phyloP scores from a whole-genome alignment of 2,329 filamentous ascomycete genomes.

The Phoma sp. region DNA sequence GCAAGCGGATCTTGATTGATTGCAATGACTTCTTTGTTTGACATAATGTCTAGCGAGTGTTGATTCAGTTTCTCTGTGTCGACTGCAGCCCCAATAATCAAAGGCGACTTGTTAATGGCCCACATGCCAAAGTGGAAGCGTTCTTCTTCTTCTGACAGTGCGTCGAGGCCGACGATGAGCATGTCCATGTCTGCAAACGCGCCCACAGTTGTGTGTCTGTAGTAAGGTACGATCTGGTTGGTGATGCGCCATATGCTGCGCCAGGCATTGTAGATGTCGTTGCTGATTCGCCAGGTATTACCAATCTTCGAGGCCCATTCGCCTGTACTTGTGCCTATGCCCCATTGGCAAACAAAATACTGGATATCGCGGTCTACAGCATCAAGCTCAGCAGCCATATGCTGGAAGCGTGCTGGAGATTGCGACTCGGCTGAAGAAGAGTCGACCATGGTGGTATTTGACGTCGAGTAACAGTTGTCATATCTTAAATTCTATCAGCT shows the following conservation, averaged over 20 bases:
- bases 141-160: constrained; percentile 47
- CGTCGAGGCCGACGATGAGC: constrained; percentile 51
- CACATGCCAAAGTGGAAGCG: constrained; percentile 55
- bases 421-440: constrained; percentile 34
- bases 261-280: constrained; percentile 46
- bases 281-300: constrained; percentile 46
- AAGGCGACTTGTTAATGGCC: constrained; percentile 55
- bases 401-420: constrained; percentile 37
- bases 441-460: constrained; percentile 46
- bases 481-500: constrained; percentile 37
- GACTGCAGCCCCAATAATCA: constrained; percentile 52
- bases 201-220: constrained; percentile 33
- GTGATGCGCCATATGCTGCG: constrained; percentile 44
- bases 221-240: constrained; percentile 41
- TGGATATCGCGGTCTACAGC: constrained; percentile 41
- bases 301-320: constrained; percentile 43
- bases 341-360: constrained; percentile 49
- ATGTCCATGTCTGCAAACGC: constrained; percentile 52
- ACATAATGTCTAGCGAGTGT: constrained; percentile 38
- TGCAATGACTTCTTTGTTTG: constrained; percentile 61
- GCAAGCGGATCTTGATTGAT: constrained; percentile 64
- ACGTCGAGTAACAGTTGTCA: constrained; percentile 40
- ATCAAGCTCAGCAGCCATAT: constrained; percentile 35
- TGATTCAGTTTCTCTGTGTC: constrained; percentile 32
- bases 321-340: constrained; percentile 44